Evolutionary conservation across 495 filamentous ascomycete genomes (phyloP), one percentile per base, ranked within the genome.

Genomic region (Copromyces sp.): DNA sequence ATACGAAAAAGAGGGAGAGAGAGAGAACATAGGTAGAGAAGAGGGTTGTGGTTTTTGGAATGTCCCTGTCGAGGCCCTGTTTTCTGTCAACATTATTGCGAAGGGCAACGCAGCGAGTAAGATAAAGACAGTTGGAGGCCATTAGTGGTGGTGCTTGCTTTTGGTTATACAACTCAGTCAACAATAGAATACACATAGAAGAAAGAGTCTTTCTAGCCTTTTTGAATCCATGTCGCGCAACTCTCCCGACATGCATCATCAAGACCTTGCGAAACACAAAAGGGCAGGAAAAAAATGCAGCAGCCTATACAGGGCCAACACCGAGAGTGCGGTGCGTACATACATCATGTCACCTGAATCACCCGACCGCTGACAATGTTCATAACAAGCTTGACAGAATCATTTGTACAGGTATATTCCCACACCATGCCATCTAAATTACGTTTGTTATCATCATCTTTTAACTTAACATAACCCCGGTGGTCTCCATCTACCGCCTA

Each of bases 401-500:
- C 53, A 39, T 32, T 61, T 12, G 53, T 72, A 44, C 17, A 44
- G 53, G 39, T 69, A 38, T 20, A 53, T 71, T 44, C 32, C 42
- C 40, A 20, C 44, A 40, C 68, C 42, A 69, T 61, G 17, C 14
- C 41, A 39, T 35, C 44, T 61, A 44, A 20, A 71, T 73, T 72
- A 38, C 68, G 17, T 68, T 68, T 32, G 53, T 32, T 32, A 61
- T 61, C 32, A 65, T 68, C 71, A 24, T 76, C 68, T 73, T 74
- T 73, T 71, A 68, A 72, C 68, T 78, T 69, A 70, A 61, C 29
- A 53, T 32, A 4, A 16, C 35, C 20, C 9, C 20, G 5, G 9
- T 24, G 11, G 3, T 12, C 11, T 42, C 29, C 29, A 39, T 77
- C 79, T 86, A 94, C 83, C 93, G 85, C 80, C 91, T 88, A 42